These are phyloP conservation scores for Paracoccidioides lutzii DNA, from an alignment of 2,329 filamentous ascomycete genomes.

Conservation along the genomic window DNA sequence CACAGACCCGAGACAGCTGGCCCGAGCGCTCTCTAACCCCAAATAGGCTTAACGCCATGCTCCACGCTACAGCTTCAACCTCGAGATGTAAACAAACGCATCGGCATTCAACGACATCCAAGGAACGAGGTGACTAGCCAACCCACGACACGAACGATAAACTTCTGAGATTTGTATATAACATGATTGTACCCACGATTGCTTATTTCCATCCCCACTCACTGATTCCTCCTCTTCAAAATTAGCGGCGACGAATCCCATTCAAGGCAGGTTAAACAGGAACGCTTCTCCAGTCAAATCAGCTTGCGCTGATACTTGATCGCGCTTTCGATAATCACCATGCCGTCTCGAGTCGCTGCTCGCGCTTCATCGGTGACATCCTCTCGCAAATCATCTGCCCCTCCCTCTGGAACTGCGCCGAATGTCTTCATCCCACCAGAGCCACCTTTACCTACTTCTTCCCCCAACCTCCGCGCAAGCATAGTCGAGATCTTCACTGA, in stretches of 20 bases:
- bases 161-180: no score
- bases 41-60: conserved; percentile 8
- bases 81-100: no score
- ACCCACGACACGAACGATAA: no score
- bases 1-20: no score
- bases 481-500: conserved; percentile 62
- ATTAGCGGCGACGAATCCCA: conserved; percentile 4
- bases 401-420: conserved; percentile 62
- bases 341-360: conserved; percentile 30
- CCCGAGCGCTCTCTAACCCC: not conserved
- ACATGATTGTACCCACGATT: no score
- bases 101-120: no score
- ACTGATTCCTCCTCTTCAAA: not conserved
- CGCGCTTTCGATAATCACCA: conserved; percentile 8
- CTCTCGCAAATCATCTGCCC: conserved; percentile 34
- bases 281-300: not conserved
- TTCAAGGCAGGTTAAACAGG: no score
- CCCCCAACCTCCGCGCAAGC: conserved; percentile 53
- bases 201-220: no score
- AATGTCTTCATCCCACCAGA: conserved; percentile 51
- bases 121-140: no score
- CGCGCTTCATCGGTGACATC: conserved; percentile 16
- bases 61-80: not conserved
- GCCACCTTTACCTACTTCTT: conserved; percentile 24
- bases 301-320: not conserved